A percentile compares a stretch with the other conserved stretches of the same genome.
Evolutionary conservation across 257 asterid species (phyloP).

Genomic region (Solanum rostratum): DNA sequence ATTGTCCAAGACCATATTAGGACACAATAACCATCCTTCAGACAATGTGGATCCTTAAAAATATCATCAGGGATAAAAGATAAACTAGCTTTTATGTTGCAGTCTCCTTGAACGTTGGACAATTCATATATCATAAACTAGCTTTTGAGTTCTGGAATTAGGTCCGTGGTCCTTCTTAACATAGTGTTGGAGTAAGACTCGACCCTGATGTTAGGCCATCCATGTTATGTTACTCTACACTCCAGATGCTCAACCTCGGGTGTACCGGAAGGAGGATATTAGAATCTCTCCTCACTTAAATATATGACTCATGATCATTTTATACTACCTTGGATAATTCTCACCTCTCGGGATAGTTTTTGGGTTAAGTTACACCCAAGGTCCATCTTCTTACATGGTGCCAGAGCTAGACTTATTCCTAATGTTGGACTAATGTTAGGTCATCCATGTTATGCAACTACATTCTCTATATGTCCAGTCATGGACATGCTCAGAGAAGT

Average conservation of each 20-base stretch:
- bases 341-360: background rate
- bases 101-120: background rate
- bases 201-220: background rate
- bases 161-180: background rate
- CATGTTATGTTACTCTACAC: background rate
- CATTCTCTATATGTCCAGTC: background rate
- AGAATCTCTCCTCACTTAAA: background rate
- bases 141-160: background rate
- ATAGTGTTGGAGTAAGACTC: background rate
- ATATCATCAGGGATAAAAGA: background rate
- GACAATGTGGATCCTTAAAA: background rate
- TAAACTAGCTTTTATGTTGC: background rate
- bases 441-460: background rate
- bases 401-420: background rate
- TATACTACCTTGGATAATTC: background rate
- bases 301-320: background rate
- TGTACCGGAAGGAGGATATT: background rate
- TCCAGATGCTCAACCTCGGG: background rate
- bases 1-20: background rate
- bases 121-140: background rate
- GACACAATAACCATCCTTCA: background rate
- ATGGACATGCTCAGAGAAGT: background rate
- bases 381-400: background rate
- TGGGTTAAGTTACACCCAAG: background rate
- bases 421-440: background rate